Evolutionary conservation across 78 protist genomes (phyloP).

Genomic region (Creolimax fragrantissima): DNA sequence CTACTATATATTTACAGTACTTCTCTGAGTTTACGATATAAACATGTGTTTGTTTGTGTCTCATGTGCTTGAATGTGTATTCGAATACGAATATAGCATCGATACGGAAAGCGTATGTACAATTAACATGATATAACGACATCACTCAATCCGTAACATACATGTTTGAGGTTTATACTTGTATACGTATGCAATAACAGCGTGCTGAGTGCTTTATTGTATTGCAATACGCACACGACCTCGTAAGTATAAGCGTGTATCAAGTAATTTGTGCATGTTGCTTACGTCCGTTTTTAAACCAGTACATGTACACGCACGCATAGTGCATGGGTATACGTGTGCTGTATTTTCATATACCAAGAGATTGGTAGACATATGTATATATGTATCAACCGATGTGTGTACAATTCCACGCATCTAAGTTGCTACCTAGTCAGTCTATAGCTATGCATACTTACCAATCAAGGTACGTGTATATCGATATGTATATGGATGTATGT

Average conservation of each 20-base stretch:
- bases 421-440: background rate
- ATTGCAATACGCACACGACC: background rate
- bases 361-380: background rate
- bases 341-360: background rate
- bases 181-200: background rate
- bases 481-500: background rate
- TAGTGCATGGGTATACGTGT: background rate
- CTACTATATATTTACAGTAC: no score
- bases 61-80: no score
- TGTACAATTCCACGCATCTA: background rate
- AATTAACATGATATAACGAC: no score
- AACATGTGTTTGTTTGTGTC: no score
- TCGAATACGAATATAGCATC: background rate
- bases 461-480: background rate
- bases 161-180: background rate
- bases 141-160: background rate
- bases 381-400: background rate
- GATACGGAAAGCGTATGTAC: background rate
- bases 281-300: background rate
- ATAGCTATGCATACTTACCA: background rate
- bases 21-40: no score
- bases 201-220: no score
- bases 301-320: background rate
- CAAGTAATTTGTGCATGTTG: background rate
- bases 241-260: background rate